Evolutionary conservation across 2,329 filamentous ascomycete species (phyloP), one percentile per base, ranked within the genome.

Genomic region (Venturia pyrina): DNA sequence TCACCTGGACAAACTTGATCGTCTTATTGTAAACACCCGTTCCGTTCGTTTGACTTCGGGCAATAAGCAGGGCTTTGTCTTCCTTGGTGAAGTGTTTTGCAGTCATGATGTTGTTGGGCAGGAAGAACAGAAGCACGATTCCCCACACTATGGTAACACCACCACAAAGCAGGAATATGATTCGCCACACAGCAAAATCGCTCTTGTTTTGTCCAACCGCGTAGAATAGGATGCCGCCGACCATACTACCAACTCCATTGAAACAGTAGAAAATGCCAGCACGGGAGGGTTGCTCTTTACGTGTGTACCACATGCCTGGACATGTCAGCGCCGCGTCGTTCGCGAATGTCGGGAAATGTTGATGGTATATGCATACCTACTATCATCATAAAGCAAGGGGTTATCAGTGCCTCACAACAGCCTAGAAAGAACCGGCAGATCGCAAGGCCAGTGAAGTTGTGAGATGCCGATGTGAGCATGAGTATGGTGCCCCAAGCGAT

Each of bases 1-100:
- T 74, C 44, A 83, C 78, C 66, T 83, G 82, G 15, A 76, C 73
- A 69, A 72, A 75, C 66, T 82, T 82, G 69, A 83, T 80, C 1
- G 73, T 75, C 61, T 76, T 75, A 69, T 81, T 83, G 15, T 81
- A 72, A 1, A 83, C 77, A 5, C 80, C 80, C 0, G 79, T 80
- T 63, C 76, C 71, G 40, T 73, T 74, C 5, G 74, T 71, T 44
- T 73, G 70, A 41, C 74, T 76, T 46, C 77, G 73, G 5, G 73
- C 77, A 32, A 81, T 74, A 2, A 81, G 69, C 5, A 78, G 72
- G 0, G 75, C 77, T 62, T 79, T 80, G n/a, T 81, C 78, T 57
- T 81, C 75, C 0, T 75, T 44, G 0, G 71, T 76, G 66, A 81
- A 81, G 0, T 74, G 70, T 68, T 77, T 80, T 0, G 78, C 75